Evolutionary conservation across 2,329 filamentous ascomycete genomes (phyloP), one percentile per base, ranked within the genome.

Genomic region (Trichoderma afroharzianum): DNA sequence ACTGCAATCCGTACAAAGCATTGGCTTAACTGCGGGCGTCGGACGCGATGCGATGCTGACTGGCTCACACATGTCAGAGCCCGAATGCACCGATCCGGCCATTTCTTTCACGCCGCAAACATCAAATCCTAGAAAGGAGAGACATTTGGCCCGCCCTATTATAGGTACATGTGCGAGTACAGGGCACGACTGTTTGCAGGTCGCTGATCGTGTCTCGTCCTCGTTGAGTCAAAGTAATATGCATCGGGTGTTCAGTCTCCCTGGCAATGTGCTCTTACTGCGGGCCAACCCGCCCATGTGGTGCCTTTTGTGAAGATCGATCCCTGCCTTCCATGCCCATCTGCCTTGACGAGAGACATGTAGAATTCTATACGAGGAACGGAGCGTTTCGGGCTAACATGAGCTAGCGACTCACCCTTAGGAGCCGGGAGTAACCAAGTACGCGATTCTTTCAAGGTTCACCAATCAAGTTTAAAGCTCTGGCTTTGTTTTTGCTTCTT

Each of bases 131-230:
- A 21, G 47, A 63, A 63, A 70, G 58, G 47, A 70, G 68, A 70
- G 68, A 70, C 68, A 70, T 61, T 61, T 69, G 53, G 24, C 24
- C 68, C 24, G 61, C 72, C 75, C 67, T 71, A 36, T 36, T 36
- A 24, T 32, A n/a, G 11, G 30, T 14, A 21, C 30, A 4, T 7
- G 5, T 59, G 3, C 57, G 6, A 14, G 18, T 15, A 14, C 30
- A n/a, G 30, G 39, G 39, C 39, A 43, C 39, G 39, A 43, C 32
- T 59, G 4, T 53, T 53, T 57, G 24, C 18, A 47, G 68, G 66
- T 71, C 67, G 72, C 72, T 72, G 76, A 76, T 77, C 76, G 74
- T 76, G 74, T 76, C 77, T 74, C 72, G 61, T 18, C n/a, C 26
- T 8, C 14, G 24, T 11, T 70, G 71, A 50, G 43, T 71, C 70